phyloP scores from a whole-genome alignment of 768 basidiomycete genomes.

The Austroboletus eburneus region DNA sequence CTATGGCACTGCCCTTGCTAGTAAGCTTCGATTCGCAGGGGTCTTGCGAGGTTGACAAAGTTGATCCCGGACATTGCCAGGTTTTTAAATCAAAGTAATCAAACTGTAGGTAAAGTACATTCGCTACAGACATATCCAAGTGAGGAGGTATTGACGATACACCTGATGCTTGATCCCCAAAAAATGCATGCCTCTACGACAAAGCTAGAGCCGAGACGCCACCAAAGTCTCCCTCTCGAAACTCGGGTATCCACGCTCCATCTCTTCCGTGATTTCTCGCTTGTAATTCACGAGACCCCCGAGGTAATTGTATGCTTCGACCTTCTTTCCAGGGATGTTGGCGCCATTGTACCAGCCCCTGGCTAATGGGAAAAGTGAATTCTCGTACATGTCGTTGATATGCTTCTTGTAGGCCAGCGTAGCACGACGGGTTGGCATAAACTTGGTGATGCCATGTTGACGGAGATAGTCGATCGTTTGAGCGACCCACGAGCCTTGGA shows the following conservation, averaged over 20 bases:
- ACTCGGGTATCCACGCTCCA: neutral
- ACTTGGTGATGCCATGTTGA: neutral
- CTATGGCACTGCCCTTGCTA: too few relatives aligned
- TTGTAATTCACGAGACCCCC: neutral
- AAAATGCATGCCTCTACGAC: too few relatives aligned
- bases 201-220: neutral
- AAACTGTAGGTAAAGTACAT: too few relatives aligned
- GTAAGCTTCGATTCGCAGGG: too few relatives aligned
- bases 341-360: neutral
- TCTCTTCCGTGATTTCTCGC: slow-evolving; percentile 4
- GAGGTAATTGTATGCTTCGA: neutral
- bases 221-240: slow-evolving; percentile 1
- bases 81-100: too few relatives aligned
- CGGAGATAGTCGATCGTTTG: slow-evolving; percentile 1
- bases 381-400: neutral
- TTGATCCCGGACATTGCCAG: too few relatives aligned
- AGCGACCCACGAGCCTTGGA: neutral
- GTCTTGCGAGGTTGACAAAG: too few relatives aligned
- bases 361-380: neutral
- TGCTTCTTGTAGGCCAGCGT: neutral
- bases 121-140: too few relatives aligned
- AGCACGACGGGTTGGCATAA: neutral
- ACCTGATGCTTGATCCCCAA: too few relatives aligned
- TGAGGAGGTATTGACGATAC: too few relatives aligned
- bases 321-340: neutral